Conservation (phyloP, 2,329 filamentous ascomycete species). For the Talaromyces sp. region DNA sequence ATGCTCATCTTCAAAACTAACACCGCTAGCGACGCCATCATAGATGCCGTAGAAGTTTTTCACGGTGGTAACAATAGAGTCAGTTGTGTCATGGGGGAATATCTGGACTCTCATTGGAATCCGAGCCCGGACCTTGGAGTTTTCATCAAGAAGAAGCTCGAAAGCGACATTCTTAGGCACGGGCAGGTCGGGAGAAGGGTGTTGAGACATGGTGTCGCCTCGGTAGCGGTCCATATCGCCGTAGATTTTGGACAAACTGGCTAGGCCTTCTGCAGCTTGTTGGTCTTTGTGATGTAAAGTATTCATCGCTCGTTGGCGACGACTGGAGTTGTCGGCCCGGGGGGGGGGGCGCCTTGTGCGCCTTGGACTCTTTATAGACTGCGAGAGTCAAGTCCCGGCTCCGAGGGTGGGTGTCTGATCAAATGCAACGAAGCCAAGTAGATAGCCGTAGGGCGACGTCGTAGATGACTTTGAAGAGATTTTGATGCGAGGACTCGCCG, state of each 20-base stretch:
- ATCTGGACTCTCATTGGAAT: slow-evolving; percentile 73
- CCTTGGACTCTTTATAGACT: slow-evolving; percentile 8
- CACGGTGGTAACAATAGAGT: slow-evolving; percentile 95
- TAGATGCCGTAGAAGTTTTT: slow-evolving; percentile 99
- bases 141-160: slow-evolving; percentile 57
- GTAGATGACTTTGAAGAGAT: background rate
- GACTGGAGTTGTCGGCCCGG: slow-evolving; percentile 14
- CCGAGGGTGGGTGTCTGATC: background rate
- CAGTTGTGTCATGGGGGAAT: slow-evolving; percentile 90
- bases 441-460: background rate
- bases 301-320: slow-evolving; percentile 29
- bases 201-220: slow-evolving; percentile 24
- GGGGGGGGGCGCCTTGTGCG: slow-evolving; percentile 11
- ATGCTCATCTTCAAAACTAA: slow-evolving; percentile 90
- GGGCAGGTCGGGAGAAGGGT: slow-evolving; percentile 33
- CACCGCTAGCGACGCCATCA: slow-evolving; percentile 71
- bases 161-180: slow-evolving; percentile 60
- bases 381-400: background rate
- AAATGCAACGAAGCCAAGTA: background rate
- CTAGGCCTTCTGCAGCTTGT: slow-evolving; percentile 16
- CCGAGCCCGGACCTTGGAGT: slow-evolving; percentile 55
- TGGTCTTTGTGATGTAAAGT: slow-evolving; percentile 29
- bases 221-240: slow-evolving; percentile 23
- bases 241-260: slow-evolving; percentile 28
- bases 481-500: background rate